Base-by-base conservation (phyloP, 345 rosid species). In the Lepidium sativum region DNA sequence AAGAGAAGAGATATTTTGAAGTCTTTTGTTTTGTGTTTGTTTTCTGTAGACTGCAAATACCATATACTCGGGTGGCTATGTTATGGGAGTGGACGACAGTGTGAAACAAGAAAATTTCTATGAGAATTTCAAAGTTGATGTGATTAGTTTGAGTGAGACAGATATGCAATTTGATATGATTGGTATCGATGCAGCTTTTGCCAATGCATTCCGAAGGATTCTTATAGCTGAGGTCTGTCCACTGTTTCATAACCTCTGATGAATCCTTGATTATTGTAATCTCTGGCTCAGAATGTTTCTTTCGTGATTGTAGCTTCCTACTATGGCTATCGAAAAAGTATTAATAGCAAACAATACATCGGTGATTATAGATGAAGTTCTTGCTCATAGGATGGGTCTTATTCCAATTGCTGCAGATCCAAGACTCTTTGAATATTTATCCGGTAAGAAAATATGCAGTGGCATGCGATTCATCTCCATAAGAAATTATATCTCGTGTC, bases 321-420 rank as follows among this genome's bases (percentile, higher is more conserved):
- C 97, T 11, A 86, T 94, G 96, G 97, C 97, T 54, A 88, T 94
- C 69, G 99, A 94, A 63, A 90, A 90, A 69, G 97, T 94, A 47
- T 63, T 94, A 42, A 72, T 94, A 54, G 95, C 96, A 54, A 82
- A 90, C 71, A 94, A 94, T 69, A 88, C 99, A 25, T 94, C 97
- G 2, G 60, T 90, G 32, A 54, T 94, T 57, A 88, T 83, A 76
- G 99, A 94, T 41, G 99, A 94, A 76, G 95, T 94, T 68, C 96
- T 90, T 77, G 80, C 99, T 47, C 99, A 90, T 56, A 84, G 96
- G 73, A 77, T 94, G 77, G 99, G 99, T 68, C 92, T 92, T 34
- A 78, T 89, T 80, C 98, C 98, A 9, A 77, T 92, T 65, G 65
- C 68, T n/a, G 89, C 72, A 58, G 99, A 94, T 68, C 96, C 99